A percentile compares a stretch with the other conserved stretches of the same genome.
Conservation (phyloP, 164 flowering plant genomes). For the Houttuynia cordata region DNA sequence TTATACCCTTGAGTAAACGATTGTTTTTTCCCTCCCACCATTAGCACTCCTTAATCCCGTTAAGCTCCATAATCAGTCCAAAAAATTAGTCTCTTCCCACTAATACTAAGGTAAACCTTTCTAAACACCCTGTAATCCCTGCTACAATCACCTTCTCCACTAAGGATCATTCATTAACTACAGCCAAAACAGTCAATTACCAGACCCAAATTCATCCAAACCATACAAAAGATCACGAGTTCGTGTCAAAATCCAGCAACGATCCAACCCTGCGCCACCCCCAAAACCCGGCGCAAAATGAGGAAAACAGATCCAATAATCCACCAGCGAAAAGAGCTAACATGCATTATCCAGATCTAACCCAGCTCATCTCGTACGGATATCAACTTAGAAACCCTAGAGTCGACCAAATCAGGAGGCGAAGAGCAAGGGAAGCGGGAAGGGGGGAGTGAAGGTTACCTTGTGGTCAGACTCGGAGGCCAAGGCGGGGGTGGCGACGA, state of each 20-base stretch:
- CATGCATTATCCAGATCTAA: not conserved
- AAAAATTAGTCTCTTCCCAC: too few relatives aligned
- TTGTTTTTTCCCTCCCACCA: too few relatives aligned
- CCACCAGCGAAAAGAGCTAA: not conserved
- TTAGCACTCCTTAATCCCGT: too few relatives aligned
- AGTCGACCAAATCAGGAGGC: not conserved
- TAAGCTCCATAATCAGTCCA: too few relatives aligned
- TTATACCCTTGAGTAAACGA: too few relatives aligned
- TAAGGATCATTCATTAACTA: not conserved
- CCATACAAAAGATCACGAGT: not conserved
- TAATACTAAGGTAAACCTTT: too few relatives aligned
- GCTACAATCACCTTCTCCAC: not conserved
- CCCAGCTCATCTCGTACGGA: slow-evolving; percentile 2
- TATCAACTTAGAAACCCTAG: not conserved
- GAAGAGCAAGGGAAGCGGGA: not conserved
- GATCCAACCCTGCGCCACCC: not conserved
- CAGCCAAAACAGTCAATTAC: not conserved
- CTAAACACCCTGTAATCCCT: not conserved
- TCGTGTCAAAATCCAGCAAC: not conserved
- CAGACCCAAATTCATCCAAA: not conserved
- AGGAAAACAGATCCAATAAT: not conserved
- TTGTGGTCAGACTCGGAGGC: slow-evolving; percentile 73
- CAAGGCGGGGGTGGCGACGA: slow-evolving; percentile 16
- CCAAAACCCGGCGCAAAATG: not conserved
- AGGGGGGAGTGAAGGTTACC: slow-evolving; percentile 17